These are phyloP conservation scores for Platanthera guangdongensis DNA, from an alignment of 106 monocot genomes.

Conservation along the genomic window DNA sequence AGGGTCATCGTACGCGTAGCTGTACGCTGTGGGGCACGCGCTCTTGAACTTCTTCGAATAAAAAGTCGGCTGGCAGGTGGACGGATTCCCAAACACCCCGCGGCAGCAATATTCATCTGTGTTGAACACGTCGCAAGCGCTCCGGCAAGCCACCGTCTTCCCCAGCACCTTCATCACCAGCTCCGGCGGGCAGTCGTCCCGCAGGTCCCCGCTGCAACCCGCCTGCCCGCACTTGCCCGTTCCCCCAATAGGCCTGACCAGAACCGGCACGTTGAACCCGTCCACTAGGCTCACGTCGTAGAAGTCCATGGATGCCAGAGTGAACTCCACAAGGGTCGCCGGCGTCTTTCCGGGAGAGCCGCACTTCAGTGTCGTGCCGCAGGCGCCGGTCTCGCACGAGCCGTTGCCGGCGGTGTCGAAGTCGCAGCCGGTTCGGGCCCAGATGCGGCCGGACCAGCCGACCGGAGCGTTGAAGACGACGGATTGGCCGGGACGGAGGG, in stretches of 20 bases:
- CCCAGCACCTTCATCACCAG: conserved; percentile 41
- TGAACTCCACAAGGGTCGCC: conserved; percentile 75
- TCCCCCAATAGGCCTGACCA: conserved; percentile 54
- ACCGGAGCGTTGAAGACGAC: conserved; percentile 54
- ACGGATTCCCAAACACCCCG: conserved; percentile 46
- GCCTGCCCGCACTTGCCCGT: conserved; percentile 52
- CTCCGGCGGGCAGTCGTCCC: conserved; percentile 52
- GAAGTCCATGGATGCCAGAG: conserved; percentile 51
- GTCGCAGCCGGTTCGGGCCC: conserved; percentile 81
- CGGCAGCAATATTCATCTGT: conserved; percentile 80
- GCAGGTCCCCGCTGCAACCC: conserved; percentile 62
- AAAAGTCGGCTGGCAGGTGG: conserved; percentile 60
- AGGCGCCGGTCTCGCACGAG: conserved; percentile 56
- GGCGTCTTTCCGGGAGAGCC: conserved; percentile 53
- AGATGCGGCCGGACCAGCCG: conserved; percentile 83
- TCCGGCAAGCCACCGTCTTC: conserved; percentile 57
- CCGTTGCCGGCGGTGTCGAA: conserved; percentile 60
- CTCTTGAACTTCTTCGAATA: conserved; percentile 77
- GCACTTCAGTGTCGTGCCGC: conserved; percentile 58
- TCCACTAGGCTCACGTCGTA: conserved; percentile 97
- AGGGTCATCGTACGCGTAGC: conserved; percentile 89
- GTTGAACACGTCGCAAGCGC: conserved; percentile 79
- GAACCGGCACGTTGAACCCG: conserved; percentile 78
- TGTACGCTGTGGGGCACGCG: conserved; percentile 69
- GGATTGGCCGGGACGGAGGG: conserved; percentile 52